Percentiles rank a stretch among this genome's conserved stretches.
These are phyloP conservation scores for Scutellaria minor DNA, from an alignment of 257 asterid species.

Conservation along the genomic window DNA sequence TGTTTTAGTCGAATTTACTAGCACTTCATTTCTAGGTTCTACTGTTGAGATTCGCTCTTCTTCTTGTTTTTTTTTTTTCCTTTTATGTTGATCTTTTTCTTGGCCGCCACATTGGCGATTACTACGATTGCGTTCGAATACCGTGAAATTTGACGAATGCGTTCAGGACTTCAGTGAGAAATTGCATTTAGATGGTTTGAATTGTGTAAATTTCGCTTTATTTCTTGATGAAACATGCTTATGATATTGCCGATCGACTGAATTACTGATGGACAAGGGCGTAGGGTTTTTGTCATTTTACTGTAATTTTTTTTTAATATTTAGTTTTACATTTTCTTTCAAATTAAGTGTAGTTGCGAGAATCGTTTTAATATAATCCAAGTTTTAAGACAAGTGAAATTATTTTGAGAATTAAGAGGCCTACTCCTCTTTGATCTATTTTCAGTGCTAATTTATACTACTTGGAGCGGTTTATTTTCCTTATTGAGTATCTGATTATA, in stretches of 20 bases:
- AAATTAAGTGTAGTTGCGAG: background rate
- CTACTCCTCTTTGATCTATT: conserved; percentile 10
- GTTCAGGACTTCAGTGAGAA: background rate
- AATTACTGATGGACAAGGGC: background rate
- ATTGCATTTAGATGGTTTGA: background rate
- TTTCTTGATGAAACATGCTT: background rate
- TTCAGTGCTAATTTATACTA: background rate
- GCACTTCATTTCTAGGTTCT: conserved; percentile 26
- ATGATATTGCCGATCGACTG: conserved; percentile 8
- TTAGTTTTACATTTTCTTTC: background rate
- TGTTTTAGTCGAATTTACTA: background rate
- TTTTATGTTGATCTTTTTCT: conserved; percentile 17
- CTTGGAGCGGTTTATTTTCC: background rate
- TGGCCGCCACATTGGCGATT: conserved; percentile 23
- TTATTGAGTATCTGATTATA: background rate
- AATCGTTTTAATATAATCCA: background rate
- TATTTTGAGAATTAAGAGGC: conserved; percentile 5
- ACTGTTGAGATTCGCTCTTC: conserved; percentile 12
- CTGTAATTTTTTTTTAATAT: background rate
- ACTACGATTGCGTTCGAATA: conserved; percentile 13
- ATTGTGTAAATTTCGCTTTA: background rate
- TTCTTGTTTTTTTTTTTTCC: background rate
- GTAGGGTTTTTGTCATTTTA: conserved; percentile 21
- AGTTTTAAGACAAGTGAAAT: background rate
- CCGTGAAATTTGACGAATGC: background rate